Evolutionary conservation across 345 rosid genomes (phyloP).

Genomic region (Schrenkiella parvula): DNA sequence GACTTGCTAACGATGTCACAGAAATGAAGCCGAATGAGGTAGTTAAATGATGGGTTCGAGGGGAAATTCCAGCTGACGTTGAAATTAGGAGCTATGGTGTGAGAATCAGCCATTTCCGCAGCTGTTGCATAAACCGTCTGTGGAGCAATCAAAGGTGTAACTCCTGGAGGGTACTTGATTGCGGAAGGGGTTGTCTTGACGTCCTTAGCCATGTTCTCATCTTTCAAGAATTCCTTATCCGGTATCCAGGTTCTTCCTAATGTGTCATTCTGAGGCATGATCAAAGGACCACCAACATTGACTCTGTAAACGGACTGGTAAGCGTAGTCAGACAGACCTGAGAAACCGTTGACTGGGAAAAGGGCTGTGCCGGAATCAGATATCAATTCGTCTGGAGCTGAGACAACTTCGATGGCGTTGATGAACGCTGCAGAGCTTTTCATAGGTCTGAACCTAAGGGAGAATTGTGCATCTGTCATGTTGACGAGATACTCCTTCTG

Average conservation of each 20-base stretch:
- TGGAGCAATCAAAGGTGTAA: slow-evolving; percentile 66
- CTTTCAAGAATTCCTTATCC: slow-evolving; percentile 48
- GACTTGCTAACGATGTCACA: slow-evolving; percentile 76
- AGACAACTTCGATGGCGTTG: slow-evolving; percentile 72
- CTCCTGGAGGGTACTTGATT: slow-evolving; percentile 44
- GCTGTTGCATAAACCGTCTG: slow-evolving; percentile 60
- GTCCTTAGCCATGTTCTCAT: slow-evolving; percentile 35
- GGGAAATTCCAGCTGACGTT: slow-evolving; percentile 68
- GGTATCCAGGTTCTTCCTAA: slow-evolving; percentile 54
- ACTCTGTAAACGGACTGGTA: slow-evolving; percentile 63
- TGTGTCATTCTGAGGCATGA: slow-evolving; percentile 58
- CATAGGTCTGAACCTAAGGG: slow-evolving; percentile 51
- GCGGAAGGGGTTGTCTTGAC: slow-evolving; percentile 37
- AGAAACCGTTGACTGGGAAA: slow-evolving; percentile 42
- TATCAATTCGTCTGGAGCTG: slow-evolving; percentile 62
- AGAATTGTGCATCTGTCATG: slow-evolving; percentile 41
- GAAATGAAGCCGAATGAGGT: slow-evolving; percentile 67
- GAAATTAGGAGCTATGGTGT: slow-evolving; percentile 43
- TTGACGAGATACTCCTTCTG: slow-evolving; percentile 65
- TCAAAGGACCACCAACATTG: slow-evolving; percentile 68
- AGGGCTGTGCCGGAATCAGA: slow-evolving; percentile 48
- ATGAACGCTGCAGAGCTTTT: slow-evolving; percentile 59
- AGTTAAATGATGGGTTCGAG: slow-evolving; percentile 48
- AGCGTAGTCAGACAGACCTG: slow-evolving; percentile 43
- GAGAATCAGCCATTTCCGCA: slow-evolving; percentile 51